phyloP scores from a whole-genome alignment of 2,329 filamentous ascomycete species.

The Akanthomyces lecanii region DNA sequence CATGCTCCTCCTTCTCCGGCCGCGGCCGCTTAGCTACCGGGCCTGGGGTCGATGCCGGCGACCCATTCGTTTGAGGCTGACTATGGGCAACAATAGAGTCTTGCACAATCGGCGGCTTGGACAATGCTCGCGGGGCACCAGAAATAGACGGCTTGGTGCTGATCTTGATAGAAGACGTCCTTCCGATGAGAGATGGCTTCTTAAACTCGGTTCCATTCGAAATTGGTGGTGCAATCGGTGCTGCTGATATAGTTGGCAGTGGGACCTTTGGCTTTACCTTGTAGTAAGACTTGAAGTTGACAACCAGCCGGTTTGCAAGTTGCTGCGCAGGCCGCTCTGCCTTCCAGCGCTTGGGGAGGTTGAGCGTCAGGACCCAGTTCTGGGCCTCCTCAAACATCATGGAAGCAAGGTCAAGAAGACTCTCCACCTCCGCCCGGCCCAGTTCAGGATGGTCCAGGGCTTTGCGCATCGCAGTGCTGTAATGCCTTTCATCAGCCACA shows the following conservation, averaged over 20 bases:
- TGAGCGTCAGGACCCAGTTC: slow-evolving; percentile 39
- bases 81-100: slow-evolving; percentile 29
- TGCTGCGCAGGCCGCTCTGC: slow-evolving; percentile 33
- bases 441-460: slow-evolving; percentile 38
- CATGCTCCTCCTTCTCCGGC: slow-evolving; percentile 34
- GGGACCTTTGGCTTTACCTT: slow-evolving; percentile 11
- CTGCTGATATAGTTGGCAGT: slow-evolving; percentile 38
- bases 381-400: slow-evolving; percentile 45
- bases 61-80: slow-evolving; percentile 22
- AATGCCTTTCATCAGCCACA: slow-evolving; percentile 33
- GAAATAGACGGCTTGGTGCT: slow-evolving; percentile 28
- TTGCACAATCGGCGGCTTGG: slow-evolving; percentile 19
- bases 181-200: slow-evolving; percentile 26
- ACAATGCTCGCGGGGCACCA: slow-evolving; percentile 22
- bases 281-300: slow-evolving; percentile 28
- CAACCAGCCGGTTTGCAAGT: slow-evolving; percentile 31
- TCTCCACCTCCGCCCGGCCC: slow-evolving; percentile 39
- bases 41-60: slow-evolving; percentile 21
- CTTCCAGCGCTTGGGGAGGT: slow-evolving; percentile 40
- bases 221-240: slow-evolving; percentile 21
- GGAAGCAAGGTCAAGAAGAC: slow-evolving; percentile 40
- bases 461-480: slow-evolving; percentile 41
- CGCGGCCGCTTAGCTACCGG: slow-evolving; percentile 33
- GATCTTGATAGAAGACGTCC: slow-evolving; percentile 38
- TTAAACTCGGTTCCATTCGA: slow-evolving; percentile 25